These are phyloP conservation scores for Podospora pseudocomata DNA, from an alignment of 495 filamentous ascomycete species.

Conservation along the genomic window DNA sequence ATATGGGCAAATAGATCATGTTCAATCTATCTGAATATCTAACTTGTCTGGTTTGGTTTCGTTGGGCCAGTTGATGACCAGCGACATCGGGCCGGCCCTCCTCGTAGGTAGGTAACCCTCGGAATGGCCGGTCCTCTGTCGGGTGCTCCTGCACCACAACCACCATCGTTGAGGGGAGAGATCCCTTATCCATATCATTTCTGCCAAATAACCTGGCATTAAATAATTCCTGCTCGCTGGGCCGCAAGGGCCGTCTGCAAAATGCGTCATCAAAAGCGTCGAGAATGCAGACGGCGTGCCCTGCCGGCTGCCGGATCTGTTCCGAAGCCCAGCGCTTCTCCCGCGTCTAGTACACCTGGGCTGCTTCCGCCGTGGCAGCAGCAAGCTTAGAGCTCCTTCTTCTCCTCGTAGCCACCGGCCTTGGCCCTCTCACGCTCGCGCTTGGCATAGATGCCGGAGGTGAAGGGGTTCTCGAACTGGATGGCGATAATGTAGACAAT, in stretches of 20 bases:
- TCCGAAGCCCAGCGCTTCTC: conserved; percentile 19
- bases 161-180: conserved; percentile 27
- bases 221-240: conserved; percentile 13
- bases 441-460: conserved; percentile 88
- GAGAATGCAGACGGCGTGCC: conserved; percentile 12
- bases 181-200: conserved; percentile 14
- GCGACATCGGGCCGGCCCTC: conserved; percentile 16
- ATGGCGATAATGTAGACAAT: conserved; percentile 79
- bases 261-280: background rate
- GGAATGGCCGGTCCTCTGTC: conserved; percentile 16
- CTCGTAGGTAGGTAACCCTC: conserved; percentile 8
- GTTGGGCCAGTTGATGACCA: conserved; percentile 33
- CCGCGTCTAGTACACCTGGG: conserved; percentile 10
- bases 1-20: conserved; percentile 4
- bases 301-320: background rate
- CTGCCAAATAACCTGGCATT: conserved; percentile 9
- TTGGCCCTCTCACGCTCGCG: conserved; percentile 56
- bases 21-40: conserved; percentile 10
- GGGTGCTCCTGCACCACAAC: conserved; percentile 26
- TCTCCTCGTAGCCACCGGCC: conserved; percentile 30
- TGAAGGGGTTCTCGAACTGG: conserved; percentile 96
- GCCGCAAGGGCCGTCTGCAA: conserved; percentile 1
- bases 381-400: conserved; percentile 44
- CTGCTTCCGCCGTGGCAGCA: background rate
- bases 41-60: conserved; percentile 15